Evolutionary conservation across 2,329 filamentous ascomycete species (phyloP), one percentile per base, ranked within the genome.

Genomic region (Hansfordia pulvinata): DNA sequence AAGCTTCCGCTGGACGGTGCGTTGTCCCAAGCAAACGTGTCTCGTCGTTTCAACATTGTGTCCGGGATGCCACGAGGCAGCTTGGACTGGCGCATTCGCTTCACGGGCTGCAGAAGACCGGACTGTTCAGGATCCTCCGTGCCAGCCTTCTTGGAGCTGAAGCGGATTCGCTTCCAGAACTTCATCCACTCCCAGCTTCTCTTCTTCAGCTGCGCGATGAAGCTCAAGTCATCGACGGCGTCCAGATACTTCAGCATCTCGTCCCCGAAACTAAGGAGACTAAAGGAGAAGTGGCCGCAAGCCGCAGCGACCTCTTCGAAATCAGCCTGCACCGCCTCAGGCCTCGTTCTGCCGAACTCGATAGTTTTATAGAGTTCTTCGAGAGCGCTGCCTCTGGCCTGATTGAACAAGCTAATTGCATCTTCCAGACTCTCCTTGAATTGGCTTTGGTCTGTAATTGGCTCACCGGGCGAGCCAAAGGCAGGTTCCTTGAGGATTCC

Each of bases 271-370:
- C 90, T 81, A 35, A 90, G 71, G 15, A 98, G 60, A 22, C 81
- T 92, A 47, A 90, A 94, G 45, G 82, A 88, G 46, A 96, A 98
- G 52, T 96, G 86, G 0, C 90, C 88, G 44, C 90, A 98, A 30
- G 86, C 92, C n/a, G 90, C 88, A 20, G 88, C 86, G 8, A 96
- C 86, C 51, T 98, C 90, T 49, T 98, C 90, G 30, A 93, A 85
- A 49, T 96, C 90, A 3, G 88, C 90, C 44, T 92, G 78, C 7
- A 88, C 67, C 34, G 79, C 78, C 27, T 83, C 65, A 0, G 78
- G 76, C 21, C 73, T 67, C 3, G 73, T 60, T 31, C 71, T 71
- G 8, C 70, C 71, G 20, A 85, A 62, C 39, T 85, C 76, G 33
- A 85, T 84, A 27, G 70, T 80, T 35, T 69, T 74, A 50, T 98